Conservation (phyloP, 108 stramenopile species). For the Nitzschia putrida region DNA sequence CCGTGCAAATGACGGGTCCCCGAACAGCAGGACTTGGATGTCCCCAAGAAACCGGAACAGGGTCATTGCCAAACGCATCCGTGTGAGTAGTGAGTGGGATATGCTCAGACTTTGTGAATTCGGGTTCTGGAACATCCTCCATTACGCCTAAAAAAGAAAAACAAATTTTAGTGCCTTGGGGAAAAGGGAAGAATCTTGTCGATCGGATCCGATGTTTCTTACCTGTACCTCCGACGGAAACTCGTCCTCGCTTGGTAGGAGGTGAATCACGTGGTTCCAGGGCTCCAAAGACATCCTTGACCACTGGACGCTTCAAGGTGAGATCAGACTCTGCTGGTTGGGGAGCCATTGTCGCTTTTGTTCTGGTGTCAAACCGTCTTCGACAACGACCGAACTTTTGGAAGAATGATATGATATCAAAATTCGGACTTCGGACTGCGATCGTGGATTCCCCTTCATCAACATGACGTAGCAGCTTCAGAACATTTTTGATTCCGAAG, state of each 20-base stretch:
- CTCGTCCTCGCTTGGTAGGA: neutral
- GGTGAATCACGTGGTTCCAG: constrained; percentile 4
- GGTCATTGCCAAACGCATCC: constrained; percentile 90
- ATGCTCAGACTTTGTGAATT: constrained; percentile 68
- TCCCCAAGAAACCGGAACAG: constrained; percentile 91
- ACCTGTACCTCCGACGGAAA: neutral
- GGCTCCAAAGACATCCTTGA: constrained; percentile 1
- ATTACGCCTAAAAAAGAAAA: too few relatives aligned
- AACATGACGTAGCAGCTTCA: too few relatives aligned
- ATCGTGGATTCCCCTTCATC: too few relatives aligned
- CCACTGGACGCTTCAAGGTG: constrained; percentile 1
- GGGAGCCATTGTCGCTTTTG: neutral
- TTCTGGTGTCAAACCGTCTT: too few relatives aligned
- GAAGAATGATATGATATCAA: neutral
- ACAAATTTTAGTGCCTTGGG: too few relatives aligned
- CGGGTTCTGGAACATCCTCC: constrained; percentile 34
- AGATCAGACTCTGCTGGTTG: constrained; percentile 6
- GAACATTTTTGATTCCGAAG: too few relatives aligned
- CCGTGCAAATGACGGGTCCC: constrained; percentile 95
- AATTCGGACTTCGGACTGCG: neutral
- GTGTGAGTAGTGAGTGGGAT: constrained; percentile 88
- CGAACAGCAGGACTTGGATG: constrained; percentile 84
- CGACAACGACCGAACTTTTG: neutral
- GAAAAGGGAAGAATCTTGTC: neutral
- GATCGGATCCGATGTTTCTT: neutral